Percentiles rank a stretch among this genome's conserved stretches.
These are phyloP conservation scores for Cicer bijugum DNA, from an alignment of 306 rosid species.

Conservation along the genomic window DNA sequence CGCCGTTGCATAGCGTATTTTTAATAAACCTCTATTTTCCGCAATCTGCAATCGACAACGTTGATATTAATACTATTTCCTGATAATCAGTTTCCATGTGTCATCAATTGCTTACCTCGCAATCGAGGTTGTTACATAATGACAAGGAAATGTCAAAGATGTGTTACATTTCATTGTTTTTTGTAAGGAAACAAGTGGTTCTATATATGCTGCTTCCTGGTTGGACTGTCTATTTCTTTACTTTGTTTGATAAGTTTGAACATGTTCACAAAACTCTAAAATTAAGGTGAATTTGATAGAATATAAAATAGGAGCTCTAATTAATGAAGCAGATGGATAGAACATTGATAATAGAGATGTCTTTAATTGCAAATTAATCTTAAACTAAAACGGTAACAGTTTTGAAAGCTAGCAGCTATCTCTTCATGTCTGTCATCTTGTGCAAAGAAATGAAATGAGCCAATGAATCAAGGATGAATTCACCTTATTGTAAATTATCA, in stretches of 20 bases:
- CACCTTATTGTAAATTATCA: not conserved
- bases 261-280: not conserved
- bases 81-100: constrained; percentile 10
- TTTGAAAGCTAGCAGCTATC: constrained; percentile 29
- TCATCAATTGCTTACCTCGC: not conserved
- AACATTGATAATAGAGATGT: not conserved
- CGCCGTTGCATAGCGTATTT: no score
- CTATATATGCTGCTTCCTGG: constrained; percentile 14
- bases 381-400: not conserved
- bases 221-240: not conserved
- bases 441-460: constrained; percentile 4
- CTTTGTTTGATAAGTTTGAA: constrained; percentile 27
- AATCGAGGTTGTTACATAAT: constrained; percentile 4
- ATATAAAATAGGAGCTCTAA: constrained; percentile 26
- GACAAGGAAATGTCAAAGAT: not conserved
- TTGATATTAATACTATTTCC: not conserved
- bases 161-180: constrained; percentile 16
- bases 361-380: not conserved
- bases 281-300: not conserved
- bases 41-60: no score
- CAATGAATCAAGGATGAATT: constrained; percentile 14
- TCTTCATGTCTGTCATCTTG: constrained; percentile 25
- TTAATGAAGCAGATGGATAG: constrained; percentile 19
- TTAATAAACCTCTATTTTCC: no score
- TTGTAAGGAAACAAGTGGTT: constrained; percentile 2